phyloP scores from a whole-genome alignment of 345 rosid genomes.

The Isatis tinctoria region DNA sequence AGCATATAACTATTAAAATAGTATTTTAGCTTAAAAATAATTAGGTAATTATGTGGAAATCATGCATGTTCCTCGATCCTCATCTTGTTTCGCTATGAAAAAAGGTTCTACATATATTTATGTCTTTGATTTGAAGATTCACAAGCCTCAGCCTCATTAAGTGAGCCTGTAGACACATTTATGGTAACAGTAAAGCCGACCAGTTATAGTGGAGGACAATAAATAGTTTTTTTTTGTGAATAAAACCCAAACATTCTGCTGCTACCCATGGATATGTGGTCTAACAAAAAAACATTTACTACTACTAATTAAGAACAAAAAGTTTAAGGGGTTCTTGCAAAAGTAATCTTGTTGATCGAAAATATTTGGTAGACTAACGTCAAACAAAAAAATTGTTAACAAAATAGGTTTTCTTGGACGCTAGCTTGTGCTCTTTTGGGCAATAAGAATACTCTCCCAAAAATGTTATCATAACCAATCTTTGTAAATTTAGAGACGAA shows the following conservation, averaged over 20 bases:
- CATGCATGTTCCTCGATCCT: conserved; percentile 24
- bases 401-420: too few relatives aligned
- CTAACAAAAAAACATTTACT: background rate
- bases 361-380: too few relatives aligned
- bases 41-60: conserved; percentile 27
- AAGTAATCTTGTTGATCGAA: too few relatives aligned
- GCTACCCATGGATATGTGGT: background rate
- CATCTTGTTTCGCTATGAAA: background rate
- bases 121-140: conserved; percentile 28
- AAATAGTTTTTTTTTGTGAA: conserved; percentile 15
- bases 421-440: too few relatives aligned
- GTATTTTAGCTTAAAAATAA: background rate
- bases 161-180: conserved; percentile 31
- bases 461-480: background rate
- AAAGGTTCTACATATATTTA: too few relatives aligned
- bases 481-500: too few relatives aligned
- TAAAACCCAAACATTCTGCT: conserved; percentile 25
- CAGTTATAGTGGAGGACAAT: conserved; percentile 15
- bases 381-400: too few relatives aligned
- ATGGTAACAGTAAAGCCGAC: conserved; percentile 31
- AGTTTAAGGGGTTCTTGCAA: too few relatives aligned
- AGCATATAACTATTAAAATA: background rate
- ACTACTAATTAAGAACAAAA: background rate
- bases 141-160: conserved; percentile 21
- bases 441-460: too few relatives aligned